Conservation (phyloP, 140 eudicot genomes). For the Stevia rebaudiana region DNA sequence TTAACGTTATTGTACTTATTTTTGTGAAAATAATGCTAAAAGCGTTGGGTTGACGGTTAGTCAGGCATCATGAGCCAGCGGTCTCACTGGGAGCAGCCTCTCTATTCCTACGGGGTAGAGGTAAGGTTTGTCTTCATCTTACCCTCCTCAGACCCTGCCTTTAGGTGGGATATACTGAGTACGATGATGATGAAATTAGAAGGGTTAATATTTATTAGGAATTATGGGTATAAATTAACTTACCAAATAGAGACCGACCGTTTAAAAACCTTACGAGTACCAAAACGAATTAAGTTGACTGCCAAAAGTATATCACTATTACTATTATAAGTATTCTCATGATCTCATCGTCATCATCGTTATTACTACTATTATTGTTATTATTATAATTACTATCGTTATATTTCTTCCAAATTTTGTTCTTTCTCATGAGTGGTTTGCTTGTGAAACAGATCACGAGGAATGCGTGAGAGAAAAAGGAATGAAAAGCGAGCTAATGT, state of each 20-base stretch:
- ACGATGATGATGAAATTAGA: too few relatives aligned
- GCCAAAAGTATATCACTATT: neutral
- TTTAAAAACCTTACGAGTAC: neutral
- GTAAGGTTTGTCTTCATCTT: too few relatives aligned
- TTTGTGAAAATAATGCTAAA: too few relatives aligned
- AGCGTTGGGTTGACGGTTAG: too few relatives aligned
- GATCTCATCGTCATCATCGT: neutral
- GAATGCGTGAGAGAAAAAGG: slow-evolving; percentile 48
- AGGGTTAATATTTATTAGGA: neutral
- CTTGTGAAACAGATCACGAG: slow-evolving; percentile 67
- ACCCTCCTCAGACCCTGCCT: too few relatives aligned
- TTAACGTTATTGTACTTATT: too few relatives aligned
- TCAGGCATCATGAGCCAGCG: too few relatives aligned
- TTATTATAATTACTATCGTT: neutral
- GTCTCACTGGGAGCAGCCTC: too few relatives aligned
- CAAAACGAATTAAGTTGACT: neutral
- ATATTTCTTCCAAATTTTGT: neutral
- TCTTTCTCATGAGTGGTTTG: slow-evolving; percentile 17
- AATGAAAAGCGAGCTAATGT: slow-evolving; percentile 22
- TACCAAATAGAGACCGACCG: neutral
- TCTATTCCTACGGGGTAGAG: too few relatives aligned
- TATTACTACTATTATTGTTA: neutral
- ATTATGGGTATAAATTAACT: neutral
- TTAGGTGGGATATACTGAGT: too few relatives aligned
- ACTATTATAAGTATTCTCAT: neutral